Evolutionary conservation across 139 green algal genomes (phyloP).

Genomic region (Eudorina sp.): DNA sequence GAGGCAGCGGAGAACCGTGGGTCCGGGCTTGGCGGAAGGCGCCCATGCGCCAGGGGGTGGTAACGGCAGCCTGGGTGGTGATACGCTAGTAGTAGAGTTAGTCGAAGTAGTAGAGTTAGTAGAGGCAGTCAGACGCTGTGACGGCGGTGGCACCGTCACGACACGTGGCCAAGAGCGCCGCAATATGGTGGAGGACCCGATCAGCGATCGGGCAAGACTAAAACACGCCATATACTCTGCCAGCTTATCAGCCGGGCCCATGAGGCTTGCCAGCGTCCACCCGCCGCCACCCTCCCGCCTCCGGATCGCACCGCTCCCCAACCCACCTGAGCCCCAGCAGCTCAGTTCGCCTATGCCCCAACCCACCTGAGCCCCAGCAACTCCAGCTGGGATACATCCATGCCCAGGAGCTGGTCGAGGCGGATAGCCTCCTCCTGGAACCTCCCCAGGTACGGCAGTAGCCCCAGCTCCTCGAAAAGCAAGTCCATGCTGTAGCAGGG

Average conservation of each 20-base stretch:
- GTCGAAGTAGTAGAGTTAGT: too few species aligned
- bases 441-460: conserved; percentile 38
- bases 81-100: background rate
- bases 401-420: conserved; percentile 54
- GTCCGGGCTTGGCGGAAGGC: background rate
- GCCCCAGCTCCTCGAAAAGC: conserved; percentile 46
- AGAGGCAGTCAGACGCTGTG: background rate
- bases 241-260: background rate
- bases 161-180: background rate
- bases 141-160: background rate
- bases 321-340: background rate
- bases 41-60: background rate
- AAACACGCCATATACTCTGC: background rate
- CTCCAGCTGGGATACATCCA: conserved; percentile 49
- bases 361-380: conserved; percentile 32
- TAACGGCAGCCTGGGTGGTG: background rate
- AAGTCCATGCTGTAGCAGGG: conserved; percentile 12
- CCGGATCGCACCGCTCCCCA: background rate
- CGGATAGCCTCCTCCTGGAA: conserved; percentile 50
- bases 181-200: background rate
- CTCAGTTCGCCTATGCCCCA: background rate
- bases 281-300: background rate
- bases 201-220: background rate
- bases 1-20: background rate
- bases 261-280: too few species aligned